phyloP scores from a whole-genome alignment of 2,329 filamentous ascomycete species.

The Pseudogymnoascus sp. region DNA sequence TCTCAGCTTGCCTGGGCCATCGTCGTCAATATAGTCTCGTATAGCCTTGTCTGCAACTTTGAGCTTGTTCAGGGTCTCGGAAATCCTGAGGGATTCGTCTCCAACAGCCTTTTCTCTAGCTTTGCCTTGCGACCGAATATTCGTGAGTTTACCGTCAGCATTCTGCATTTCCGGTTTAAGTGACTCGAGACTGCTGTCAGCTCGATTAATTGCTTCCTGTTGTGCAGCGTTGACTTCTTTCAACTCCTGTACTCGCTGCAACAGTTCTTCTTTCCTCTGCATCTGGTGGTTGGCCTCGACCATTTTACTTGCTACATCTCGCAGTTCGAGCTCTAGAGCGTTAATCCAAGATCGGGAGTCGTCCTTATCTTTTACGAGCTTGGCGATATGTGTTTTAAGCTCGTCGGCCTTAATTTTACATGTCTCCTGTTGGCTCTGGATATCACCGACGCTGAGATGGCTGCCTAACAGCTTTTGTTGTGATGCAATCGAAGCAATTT shows the following conservation, averaged over 20 bases:
- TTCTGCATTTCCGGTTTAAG: slow-evolving; percentile 69
- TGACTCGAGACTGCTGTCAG: slow-evolving; percentile 64
- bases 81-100: slow-evolving; percentile 61
- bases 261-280: slow-evolving; percentile 68
- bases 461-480: slow-evolving; percentile 62
- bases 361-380: slow-evolving; percentile 62
- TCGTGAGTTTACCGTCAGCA: slow-evolving; percentile 67
- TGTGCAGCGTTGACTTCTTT: slow-evolving; percentile 61
- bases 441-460: slow-evolving; percentile 65
- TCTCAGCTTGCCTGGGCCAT: slow-evolving; percentile 63
- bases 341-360: slow-evolving; percentile 59
- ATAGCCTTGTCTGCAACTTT: slow-evolving; percentile 70
- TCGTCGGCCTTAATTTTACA: slow-evolving; percentile 59
- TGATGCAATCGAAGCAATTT: slow-evolving; percentile 66
- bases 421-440: slow-evolving; percentile 65
- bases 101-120: slow-evolving; percentile 64
- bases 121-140: slow-evolving; percentile 62
- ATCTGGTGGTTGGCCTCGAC: slow-evolving; percentile 63
- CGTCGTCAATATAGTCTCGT: slow-evolving; percentile 65
- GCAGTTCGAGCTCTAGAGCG: slow-evolving; percentile 65
- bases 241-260: slow-evolving; percentile 63
- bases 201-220: slow-evolving; percentile 57
- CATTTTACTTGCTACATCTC: slow-evolving; percentile 66
- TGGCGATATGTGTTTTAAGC: slow-evolving; percentile 54
- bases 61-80: slow-evolving; percentile 68